Base-by-base conservation (phyloP, 1,139 yeast species). In the Sugiyamaella novakii region DNA sequence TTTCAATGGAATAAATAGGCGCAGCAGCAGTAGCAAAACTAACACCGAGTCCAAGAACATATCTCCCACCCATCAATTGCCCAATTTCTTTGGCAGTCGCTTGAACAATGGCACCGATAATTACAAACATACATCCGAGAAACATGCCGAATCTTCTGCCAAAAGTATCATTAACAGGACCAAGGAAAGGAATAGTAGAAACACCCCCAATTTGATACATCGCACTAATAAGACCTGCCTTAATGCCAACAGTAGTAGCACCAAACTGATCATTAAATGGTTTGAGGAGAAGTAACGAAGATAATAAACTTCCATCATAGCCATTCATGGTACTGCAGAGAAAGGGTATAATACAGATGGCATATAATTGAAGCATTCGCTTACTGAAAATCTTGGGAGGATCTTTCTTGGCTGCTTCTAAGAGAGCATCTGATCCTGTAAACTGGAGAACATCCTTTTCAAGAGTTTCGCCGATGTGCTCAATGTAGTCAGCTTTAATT, bases 21-120 rank as follows among this genome's bases (percentile, higher is more conserved):
- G 52, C 53, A 19, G 59, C 55, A 11, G 57, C 54, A 15, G 53
- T 49, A 2, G 61, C 61, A 38, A 59, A 48, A 15, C 56, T 55
- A 10, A 58, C 51, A 10, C 60, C 60, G 39, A 57, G 57, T 19
- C 60, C 60, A 15, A 59, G 45, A 17, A 59, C 41, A 40, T 58
- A 58, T 27, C 62, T 43, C 1, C 60, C 60, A 15, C 58, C 62
- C 21, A 59, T 42, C 27, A 55, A 50, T 47, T 39, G 52, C 12
- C 44, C 45, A 17, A 50, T 49, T 11, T 34, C 38, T 25, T 41
- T 46, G 3, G 65, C 50, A 14, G 67, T 56, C 18, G 55, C 50
- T 12, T 61, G 57, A 36, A 63, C 53, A 10, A 60, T 34, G 12
- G 64, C 58, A 21, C 67, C 67, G 17, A 63, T 33, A 14, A 63